A percentile compares a stretch with the other conserved stretches of the same genome.
phyloP scores from a whole-genome alignment of 2,329 filamentous ascomycete species.

The Eutypella sp. region DNA sequence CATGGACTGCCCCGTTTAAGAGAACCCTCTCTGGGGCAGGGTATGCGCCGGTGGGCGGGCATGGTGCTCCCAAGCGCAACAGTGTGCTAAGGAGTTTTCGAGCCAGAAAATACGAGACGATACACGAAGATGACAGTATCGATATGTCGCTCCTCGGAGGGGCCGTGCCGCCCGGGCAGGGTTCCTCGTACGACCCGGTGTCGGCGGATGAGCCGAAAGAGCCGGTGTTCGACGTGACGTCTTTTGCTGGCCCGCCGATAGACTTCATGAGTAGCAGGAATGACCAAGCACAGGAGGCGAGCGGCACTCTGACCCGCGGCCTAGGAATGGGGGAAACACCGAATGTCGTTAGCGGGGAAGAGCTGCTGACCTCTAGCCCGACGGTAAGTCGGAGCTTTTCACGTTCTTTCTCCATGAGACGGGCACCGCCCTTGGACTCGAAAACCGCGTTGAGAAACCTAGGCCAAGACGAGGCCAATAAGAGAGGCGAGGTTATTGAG shows the following conservation, averaged over 20 bases:
- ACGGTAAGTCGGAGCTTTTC: slow-evolving; percentile 31
- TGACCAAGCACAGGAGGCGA: slow-evolving; percentile 47
- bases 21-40: slow-evolving; percentile 11
- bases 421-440: slow-evolving; percentile 18
- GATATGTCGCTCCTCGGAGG: slow-evolving; percentile 25
- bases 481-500: slow-evolving; percentile 54
- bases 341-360: slow-evolving; percentile 42
- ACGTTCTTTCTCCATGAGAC: slow-evolving; percentile 36
- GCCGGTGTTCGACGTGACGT: slow-evolving; percentile 41
- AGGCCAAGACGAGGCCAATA: slow-evolving; percentile 55
- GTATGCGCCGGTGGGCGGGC: slow-evolving; percentile 18
- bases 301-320: slow-evolving; percentile 52
- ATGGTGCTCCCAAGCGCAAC: slow-evolving; percentile 7
- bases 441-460: slow-evolving; percentile 41
- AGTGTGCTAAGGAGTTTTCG: slow-evolving; percentile 21
- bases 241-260: slow-evolving; percentile 38
- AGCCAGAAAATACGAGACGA: slow-evolving; percentile 18
- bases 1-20: slow-evolving; percentile 12
- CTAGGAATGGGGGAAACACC: slow-evolving; percentile 50
- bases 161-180: slow-evolving; percentile 26
- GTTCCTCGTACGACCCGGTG: slow-evolving; percentile 25
- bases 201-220: slow-evolving; percentile 19
- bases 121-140: slow-evolving; percentile 27
- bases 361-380: slow-evolving; percentile 39
- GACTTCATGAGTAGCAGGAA: slow-evolving; percentile 39